phyloP scores from a whole-genome alignment of 345 rosid genomes.

The Rubroshorea leprosula region DNA sequence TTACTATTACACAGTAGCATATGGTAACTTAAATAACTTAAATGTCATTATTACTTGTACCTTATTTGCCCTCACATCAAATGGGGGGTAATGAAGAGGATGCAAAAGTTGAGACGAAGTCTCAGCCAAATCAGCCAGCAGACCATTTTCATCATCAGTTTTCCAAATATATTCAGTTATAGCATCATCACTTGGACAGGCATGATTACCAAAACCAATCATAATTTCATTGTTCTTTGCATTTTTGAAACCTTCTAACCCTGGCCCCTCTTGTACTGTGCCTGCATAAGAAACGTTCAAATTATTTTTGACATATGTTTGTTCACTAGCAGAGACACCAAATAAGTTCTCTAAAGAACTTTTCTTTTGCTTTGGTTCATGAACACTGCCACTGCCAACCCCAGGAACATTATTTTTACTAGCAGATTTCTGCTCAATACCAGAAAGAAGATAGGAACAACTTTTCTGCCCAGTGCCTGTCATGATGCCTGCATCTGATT shows the following conservation, averaged over 20 bases:
- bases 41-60: constrained; percentile 19
- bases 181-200: constrained; percentile 24
- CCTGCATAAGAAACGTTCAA: constrained; percentile 17
- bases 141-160: constrained; percentile 27
- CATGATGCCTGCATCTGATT: constrained; percentile 16
- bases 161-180: constrained; percentile 32
- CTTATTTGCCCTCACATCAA: constrained; percentile 32
- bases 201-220: constrained; percentile 22
- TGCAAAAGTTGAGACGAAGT: constrained; percentile 27
- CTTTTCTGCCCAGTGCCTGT: constrained; percentile 18
- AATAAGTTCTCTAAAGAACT: constrained; percentile 21
- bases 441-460: constrained; percentile 8
- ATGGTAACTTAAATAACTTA: neutral
- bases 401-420: constrained; percentile 13
- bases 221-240: constrained; percentile 21
- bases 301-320: constrained; percentile 18
- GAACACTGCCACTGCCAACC: constrained; percentile 14
- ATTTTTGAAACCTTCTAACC: constrained; percentile 19
- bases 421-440: constrained; percentile 10
- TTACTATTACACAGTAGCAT: neutral
- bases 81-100: constrained; percentile 29
- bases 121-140: constrained; percentile 26
- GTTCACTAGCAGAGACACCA: constrained; percentile 15
- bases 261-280: constrained; percentile 13
- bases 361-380: constrained; percentile 26